phyloP scores from a whole-genome alignment of 345 rosid genomes.

The Firmiana major region DNA sequence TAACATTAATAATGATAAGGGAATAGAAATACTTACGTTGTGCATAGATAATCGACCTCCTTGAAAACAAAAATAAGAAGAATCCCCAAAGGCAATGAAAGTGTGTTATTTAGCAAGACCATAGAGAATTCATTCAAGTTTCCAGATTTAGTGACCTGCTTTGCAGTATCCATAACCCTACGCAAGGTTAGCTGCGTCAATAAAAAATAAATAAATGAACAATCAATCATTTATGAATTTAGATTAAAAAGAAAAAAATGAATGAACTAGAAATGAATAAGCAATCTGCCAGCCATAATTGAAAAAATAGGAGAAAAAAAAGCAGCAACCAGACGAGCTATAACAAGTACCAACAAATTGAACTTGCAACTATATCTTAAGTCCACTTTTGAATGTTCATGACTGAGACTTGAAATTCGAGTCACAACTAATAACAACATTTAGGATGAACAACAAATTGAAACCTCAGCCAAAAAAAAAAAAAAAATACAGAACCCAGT shows the following conservation, averaged over 20 bases:
- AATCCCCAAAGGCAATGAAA: conserved; percentile 84
- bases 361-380: neutral
- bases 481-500: too few relatives aligned
- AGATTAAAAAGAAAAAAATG: neutral
- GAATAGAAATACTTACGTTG: conserved; percentile 53
- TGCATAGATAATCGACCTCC: conserved; percentile 74
- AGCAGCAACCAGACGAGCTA: neutral
- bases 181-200: conserved; percentile 79
- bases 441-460: neutral
- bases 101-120: conserved; percentile 93
- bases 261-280: neutral
- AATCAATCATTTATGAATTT: conserved; percentile 13
- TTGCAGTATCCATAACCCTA: conserved; percentile 95
- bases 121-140: conserved; percentile 92
- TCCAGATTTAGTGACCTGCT: conserved; percentile 85
- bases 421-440: neutral
- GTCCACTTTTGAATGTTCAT: neutral
- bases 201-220: conserved; percentile 14
- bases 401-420: neutral
- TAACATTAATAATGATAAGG: neutral
- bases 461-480: neutral
- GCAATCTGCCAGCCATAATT: neutral
- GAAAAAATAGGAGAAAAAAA: neutral
- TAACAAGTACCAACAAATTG: neutral
- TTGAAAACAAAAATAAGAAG: conserved; percentile 71